Percentiles rank a stretch among this genome's conserved stretches.
These are phyloP conservation scores for Scopulariopsis brevicaulis DNA, from an alignment of 2,329 filamentous ascomycete species.

Conservation along the genomic window DNA sequence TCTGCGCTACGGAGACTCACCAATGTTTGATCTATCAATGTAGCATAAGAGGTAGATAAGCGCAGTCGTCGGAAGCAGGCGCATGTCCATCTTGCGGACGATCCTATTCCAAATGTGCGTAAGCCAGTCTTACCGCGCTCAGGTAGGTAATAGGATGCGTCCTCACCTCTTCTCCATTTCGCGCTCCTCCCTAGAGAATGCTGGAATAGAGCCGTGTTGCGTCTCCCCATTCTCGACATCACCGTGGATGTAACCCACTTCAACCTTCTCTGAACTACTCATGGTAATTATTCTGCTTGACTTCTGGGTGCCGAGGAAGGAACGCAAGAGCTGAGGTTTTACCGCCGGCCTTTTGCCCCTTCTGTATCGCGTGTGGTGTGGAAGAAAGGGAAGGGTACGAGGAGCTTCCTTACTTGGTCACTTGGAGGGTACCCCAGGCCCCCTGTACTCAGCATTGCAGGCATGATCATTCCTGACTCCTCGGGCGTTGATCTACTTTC, in stretches of 20 bases:
- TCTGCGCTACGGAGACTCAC: background rate
- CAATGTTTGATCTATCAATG: conserved; percentile 52
- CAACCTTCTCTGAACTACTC: too few relatives aligned
- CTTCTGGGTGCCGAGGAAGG: too few relatives aligned
- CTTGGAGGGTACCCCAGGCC: too few relatives aligned
- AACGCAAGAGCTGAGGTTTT: too few relatives aligned
- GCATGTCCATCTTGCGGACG: conserved; percentile 42
- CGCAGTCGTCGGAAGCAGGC: conserved; percentile 44
- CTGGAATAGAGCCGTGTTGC: background rate
- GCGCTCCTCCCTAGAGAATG: background rate
- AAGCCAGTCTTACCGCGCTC: background rate
- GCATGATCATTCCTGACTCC: too few relatives aligned
- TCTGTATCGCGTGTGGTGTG: too few relatives aligned
- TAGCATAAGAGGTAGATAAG: conserved; percentile 52
- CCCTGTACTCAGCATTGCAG: too few relatives aligned
- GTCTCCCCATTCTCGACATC: background rate
- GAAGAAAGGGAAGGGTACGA: too few relatives aligned
- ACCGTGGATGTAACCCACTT: background rate
- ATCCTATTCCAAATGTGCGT: background rate
- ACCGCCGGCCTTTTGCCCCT: too few relatives aligned
- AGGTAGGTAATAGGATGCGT: background rate
- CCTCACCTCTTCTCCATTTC: background rate
- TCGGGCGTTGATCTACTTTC: too few relatives aligned
- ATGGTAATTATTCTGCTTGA: too few relatives aligned
- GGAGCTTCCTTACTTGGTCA: too few relatives aligned